Evolutionary conservation across 441 rosid species (phyloP).

Genomic region (Populus hybrid): DNA sequence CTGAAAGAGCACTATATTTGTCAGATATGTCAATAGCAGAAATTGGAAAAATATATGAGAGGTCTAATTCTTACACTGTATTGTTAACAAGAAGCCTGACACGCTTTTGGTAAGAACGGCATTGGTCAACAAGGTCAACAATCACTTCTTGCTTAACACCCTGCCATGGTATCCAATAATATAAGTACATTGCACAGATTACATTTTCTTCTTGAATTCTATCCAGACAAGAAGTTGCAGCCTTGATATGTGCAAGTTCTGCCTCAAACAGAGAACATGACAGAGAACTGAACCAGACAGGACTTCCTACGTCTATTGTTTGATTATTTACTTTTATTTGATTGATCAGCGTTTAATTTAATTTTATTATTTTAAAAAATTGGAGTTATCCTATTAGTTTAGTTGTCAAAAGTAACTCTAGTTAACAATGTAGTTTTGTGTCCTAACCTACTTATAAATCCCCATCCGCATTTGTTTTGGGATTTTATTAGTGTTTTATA

Average conservation of each 20-base stretch:
- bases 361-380: background rate
- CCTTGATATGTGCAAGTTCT: background rate
- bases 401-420: background rate
- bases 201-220: background rate
- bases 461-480: background rate
- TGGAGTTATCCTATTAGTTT: background rate
- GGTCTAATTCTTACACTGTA: conserved; percentile 51
- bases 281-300: background rate
- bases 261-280: background rate
- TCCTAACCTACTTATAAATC: background rate
- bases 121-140: conserved; percentile 91
- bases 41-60: background rate
- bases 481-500: background rate
- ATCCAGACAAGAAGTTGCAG: background rate
- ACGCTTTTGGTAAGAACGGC: conserved; percentile 83
- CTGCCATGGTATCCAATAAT: conserved; percentile 39
- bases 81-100: conserved; percentile 79
- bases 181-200: background rate
- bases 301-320: background rate
- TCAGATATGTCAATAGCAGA: conserved; percentile 13
- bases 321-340: background rate
- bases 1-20: conserved; percentile 33
- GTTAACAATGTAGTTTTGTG: background rate
- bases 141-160: conserved; percentile 81
- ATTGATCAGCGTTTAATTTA: background rate